Conservation (phyloP, 441 rosid genomes). For the Populus hybrid region DNA sequence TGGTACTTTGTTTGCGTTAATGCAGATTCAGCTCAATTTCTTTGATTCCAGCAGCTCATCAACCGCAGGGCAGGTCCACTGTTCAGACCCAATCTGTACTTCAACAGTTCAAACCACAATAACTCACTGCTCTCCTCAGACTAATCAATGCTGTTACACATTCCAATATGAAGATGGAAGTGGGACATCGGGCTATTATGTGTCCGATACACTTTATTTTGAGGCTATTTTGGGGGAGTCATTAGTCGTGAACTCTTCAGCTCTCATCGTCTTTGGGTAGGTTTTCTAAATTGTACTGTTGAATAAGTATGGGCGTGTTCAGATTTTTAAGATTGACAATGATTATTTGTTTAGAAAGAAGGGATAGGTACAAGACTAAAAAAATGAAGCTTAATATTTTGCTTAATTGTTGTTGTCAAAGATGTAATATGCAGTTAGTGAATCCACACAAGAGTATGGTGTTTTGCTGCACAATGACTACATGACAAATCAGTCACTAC, state of each 20-base stretch:
- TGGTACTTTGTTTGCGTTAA: constrained; percentile 17
- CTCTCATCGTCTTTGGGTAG: too few relatives aligned
- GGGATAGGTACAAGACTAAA: constrained; percentile 1
- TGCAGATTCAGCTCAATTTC: constrained; percentile 68
- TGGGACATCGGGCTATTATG: constrained; percentile 85
- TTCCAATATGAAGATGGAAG: constrained; percentile 99
- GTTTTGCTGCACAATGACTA: not conserved
- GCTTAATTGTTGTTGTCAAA: not conserved
- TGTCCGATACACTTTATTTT: constrained; percentile 65
- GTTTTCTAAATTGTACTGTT: constrained; percentile 3
- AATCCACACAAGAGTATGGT: not conserved
- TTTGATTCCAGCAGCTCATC: constrained; percentile 73
- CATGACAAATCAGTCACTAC: too few relatives aligned
- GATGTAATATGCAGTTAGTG: not conserved
- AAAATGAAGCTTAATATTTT: not conserved
- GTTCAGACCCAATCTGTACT: constrained; percentile 64
- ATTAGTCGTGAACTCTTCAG: too few relatives aligned
- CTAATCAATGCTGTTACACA: constrained; percentile 63
- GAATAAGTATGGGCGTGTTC: constrained; percentile 1
- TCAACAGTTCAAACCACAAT: constrained; percentile 50
- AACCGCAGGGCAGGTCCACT: constrained; percentile 47
- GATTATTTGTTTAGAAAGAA: not conserved
- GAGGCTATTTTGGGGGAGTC: too few relatives aligned
- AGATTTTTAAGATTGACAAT: not conserved
- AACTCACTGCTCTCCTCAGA: constrained; percentile 64